Evolutionary conservation across 1,284 basidiomycete genomes (phyloP).

Genomic region (Malassezia restricta): DNA sequence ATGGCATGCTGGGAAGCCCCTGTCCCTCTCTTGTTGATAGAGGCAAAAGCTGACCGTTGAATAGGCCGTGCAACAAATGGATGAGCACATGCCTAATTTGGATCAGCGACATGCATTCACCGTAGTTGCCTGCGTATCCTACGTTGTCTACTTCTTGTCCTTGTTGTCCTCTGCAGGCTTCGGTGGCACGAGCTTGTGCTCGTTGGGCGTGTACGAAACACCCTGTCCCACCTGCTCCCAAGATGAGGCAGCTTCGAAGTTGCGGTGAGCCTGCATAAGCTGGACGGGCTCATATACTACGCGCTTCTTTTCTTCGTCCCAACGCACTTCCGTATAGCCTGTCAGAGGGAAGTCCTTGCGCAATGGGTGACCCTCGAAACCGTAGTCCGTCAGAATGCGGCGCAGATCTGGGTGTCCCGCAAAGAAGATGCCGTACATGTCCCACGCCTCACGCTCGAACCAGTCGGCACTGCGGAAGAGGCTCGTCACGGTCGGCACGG

Average conservation of each 20-base stretch:
- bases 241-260: slow-evolving; percentile 75
- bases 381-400: slow-evolving; percentile 95
- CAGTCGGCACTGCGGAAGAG: slow-evolving; percentile 89
- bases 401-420: slow-evolving; percentile 88
- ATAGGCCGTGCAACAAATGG: slow-evolving; percentile 9
- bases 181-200: slow-evolving; percentile 48
- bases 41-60: slow-evolving; percentile 13
- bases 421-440: slow-evolving; percentile 96
- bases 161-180: slow-evolving; percentile 46
- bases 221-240: slow-evolving; percentile 96
- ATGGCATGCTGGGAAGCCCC: slow-evolving; percentile 3
- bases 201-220: slow-evolving; percentile 54
- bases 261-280: slow-evolving; percentile 93
- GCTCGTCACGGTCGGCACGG: slow-evolving; percentile 70
- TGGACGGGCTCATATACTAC: slow-evolving; percentile 97
- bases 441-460: slow-evolving; percentile 98
- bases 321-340: slow-evolving; percentile 92
- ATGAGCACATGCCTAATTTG: slow-evolving; percentile 13
- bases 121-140: not conserved
- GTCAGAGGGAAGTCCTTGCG: slow-evolving; percentile 97
- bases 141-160: slow-evolving; percentile 32
- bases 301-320: slow-evolving; percentile 96
- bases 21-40: slow-evolving; percentile 15
- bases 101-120: slow-evolving; percentile 5
- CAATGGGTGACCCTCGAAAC: slow-evolving; percentile 95